Evolutionary conservation across 495 filamentous ascomycete species (phyloP).

Genomic region (Xylaria longipes): DNA sequence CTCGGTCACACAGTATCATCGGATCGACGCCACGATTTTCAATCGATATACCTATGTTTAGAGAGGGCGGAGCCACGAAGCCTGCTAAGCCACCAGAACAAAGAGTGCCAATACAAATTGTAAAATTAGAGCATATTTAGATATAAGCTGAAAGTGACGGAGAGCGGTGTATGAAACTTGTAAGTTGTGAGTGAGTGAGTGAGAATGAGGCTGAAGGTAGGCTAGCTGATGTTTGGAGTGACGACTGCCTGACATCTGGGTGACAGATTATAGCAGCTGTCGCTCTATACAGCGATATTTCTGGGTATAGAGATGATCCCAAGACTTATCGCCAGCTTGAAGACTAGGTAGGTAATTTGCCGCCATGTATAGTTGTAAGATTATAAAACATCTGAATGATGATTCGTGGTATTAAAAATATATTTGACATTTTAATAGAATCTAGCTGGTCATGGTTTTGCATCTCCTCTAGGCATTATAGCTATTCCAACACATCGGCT

Average conservation of each 20-base stretch:
- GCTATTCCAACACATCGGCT: neutral
- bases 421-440: neutral
- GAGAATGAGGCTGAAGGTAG: neutral
- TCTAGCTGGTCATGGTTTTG: neutral
- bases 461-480: neutral
- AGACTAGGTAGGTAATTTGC: neutral
- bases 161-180: neutral
- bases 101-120: neutral
- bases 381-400: neutral
- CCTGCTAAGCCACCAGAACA: neutral
- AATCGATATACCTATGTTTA: neutral
- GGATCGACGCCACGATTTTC: slow-evolving; percentile 10
- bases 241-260: neutral
- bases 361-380: neutral
- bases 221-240: neutral
- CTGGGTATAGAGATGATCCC: neutral
- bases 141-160: no score
- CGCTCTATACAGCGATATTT: neutral
- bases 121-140: neutral
- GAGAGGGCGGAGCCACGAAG: no score
- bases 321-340: neutral
- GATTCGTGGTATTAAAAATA: neutral
- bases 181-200: neutral
- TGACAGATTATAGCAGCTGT: neutral
- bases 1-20: slow-evolving; percentile 15